Evolutionary conservation across 2,329 filamentous ascomycete species (phyloP).

Genomic region (Beauveria scarabaeidicola): DNA sequence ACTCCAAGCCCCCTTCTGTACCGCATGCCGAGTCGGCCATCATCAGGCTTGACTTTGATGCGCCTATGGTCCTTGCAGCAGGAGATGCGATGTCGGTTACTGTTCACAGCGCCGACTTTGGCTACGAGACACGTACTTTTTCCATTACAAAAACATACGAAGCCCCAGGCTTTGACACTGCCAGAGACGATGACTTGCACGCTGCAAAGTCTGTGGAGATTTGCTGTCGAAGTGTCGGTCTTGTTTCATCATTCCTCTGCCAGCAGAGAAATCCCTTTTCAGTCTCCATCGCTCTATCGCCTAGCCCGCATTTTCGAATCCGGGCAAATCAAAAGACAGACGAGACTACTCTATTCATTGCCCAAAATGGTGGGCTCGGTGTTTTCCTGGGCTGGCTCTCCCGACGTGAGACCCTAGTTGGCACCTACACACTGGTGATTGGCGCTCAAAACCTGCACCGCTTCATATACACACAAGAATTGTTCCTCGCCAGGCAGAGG

Average conservation of each 20-base stretch:
- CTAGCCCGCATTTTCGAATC: neutral
- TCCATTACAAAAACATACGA: neutral
- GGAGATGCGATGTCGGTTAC: neutral
- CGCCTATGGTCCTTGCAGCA: neutral
- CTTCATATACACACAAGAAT: neutral
- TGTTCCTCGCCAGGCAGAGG: neutral
- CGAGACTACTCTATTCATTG: neutral
- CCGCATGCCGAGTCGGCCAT: neutral
- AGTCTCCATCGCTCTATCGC: neutral
- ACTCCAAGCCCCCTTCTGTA: neutral
- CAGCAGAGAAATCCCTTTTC: neutral
- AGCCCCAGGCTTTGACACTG: neutral
- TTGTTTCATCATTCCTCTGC: neutral
- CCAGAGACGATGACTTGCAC: neutral
- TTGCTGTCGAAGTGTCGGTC: neutral
- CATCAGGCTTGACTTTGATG: neutral
- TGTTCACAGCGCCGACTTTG: neutral
- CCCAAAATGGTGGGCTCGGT: neutral
- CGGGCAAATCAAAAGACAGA: neutral
- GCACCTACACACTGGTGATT: neutral
- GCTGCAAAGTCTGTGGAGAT: neutral
- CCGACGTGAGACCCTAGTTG: neutral
- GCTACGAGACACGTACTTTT: neutral
- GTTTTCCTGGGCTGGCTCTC: constrained; percentile 1
- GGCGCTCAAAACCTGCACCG: neutral